Evolutionary conservation across 352 stramenopile species (phyloP).

Genomic region (Phytophthora ramorum): DNA sequence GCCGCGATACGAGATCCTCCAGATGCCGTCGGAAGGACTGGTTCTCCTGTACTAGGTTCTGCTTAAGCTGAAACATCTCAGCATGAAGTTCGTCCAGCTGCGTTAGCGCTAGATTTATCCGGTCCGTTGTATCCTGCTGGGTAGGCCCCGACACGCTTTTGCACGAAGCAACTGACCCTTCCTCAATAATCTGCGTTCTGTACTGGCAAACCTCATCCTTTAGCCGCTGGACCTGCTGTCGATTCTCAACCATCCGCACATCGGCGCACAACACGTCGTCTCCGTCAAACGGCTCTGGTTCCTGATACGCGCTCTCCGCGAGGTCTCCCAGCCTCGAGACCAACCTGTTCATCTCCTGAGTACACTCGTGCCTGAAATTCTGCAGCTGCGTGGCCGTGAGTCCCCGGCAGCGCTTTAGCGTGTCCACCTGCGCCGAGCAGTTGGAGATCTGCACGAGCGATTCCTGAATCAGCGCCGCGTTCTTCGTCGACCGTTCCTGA

Average conservation of each 20-base stretch:
- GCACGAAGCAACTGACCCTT: constrained; percentile 2
- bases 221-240: constrained; percentile 30
- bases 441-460: constrained; percentile 57
- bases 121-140: constrained; percentile 25
- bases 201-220: constrained; percentile 35
- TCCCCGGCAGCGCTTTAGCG: constrained; percentile 39
- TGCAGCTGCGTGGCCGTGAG: constrained; percentile 51
- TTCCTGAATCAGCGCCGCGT: constrained; percentile 59
- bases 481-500: constrained; percentile 48
- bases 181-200: constrained; percentile 20
- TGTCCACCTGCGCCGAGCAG: constrained; percentile 59
- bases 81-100: constrained; percentile 55
- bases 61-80: constrained; percentile 65
- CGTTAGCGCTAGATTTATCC: constrained; percentile 53
- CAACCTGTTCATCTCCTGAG: constrained; percentile 52
- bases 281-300: constrained; percentile 11
- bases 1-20: constrained; percentile 52
- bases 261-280: constrained; percentile 13
- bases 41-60: constrained; percentile 59
- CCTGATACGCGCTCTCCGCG: constrained; percentile 22
- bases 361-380: constrained; percentile 52
- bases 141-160: constrained; percentile 6
- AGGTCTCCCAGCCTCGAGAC: constrained; percentile 50
- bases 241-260: constrained; percentile 20
- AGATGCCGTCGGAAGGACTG: constrained; percentile 52